Evolutionary conservation across 2,329 filamentous ascomycete genomes (phyloP), one percentile per base, ranked within the genome.

Genomic region (Seiridium cupressi): DNA sequence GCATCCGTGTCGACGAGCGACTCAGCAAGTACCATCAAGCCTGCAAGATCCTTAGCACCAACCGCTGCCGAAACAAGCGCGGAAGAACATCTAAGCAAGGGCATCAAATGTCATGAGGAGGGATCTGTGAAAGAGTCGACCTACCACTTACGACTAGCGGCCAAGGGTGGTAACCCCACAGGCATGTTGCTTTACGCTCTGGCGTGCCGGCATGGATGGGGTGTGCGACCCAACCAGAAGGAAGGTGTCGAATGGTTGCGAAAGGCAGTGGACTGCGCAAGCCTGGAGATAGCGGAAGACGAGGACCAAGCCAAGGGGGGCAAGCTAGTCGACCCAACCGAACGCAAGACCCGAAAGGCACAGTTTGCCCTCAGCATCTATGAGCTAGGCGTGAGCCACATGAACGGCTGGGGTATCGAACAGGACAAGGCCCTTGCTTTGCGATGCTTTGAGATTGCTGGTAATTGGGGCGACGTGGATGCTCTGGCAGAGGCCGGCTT

Each of bases 321-420:
- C 62, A 87, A 89, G 76, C 74, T 79, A 9, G 83, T 88, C 0
- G 86, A 92, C 72, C 73, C 87, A 5, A 70, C 85, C 35, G 91
- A 94, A 73, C 86, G 86, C 66, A 95, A 93, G 74, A 89, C 91
- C 5, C 89, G 93, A 63, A 92, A 93, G 70, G 93, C 93, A 9
- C 94, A 98, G 70, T 97, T 98, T 73, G 95, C 94, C 0, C 82
- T 98, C 49, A 95, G 93, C 68, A 93, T 98, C 58, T 99, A 99
- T 68, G 95, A 99, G 77, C 82, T 99, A 32, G 95, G 95, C 3
- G 93, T 97, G 34, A 96, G 92, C 72, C 94, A 98, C 72, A 93
- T 97, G 87, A 97, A 99, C 68, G 95, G 95, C 4, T 99, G 95
- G 95, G 95, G 95, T 13, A 96, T 96, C 44, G 88, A 94, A 67